Evolutionary conservation across 768 basidiomycete species (phyloP).

Genomic region (Sporobolomyces roseus): DNA sequence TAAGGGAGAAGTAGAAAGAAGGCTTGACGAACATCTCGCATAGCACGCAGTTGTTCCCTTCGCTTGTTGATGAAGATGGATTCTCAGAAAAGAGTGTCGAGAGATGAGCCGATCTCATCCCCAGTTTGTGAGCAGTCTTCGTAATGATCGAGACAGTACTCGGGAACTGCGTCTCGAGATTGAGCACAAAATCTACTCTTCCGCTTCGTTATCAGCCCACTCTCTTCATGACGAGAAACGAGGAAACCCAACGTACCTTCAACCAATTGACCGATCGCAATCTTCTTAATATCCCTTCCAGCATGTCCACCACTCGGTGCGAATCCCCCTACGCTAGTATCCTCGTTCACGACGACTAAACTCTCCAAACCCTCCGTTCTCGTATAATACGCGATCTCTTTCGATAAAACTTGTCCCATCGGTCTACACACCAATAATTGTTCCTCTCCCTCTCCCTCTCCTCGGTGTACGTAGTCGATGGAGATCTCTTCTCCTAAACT

Average conservation of each 20-base stretch:
- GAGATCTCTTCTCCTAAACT: slow-evolving; percentile 35
- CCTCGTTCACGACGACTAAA: slow-evolving; percentile 12
- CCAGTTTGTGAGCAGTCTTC: slow-evolving; percentile 43
- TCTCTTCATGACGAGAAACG: not conserved
- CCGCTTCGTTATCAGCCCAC: not conserved
- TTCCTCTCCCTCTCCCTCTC: not conserved
- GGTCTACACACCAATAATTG: slow-evolving; percentile 24
- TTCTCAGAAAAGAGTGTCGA: not conserved
- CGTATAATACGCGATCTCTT: slow-evolving; percentile 14
- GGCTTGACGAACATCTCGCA: slow-evolving; percentile 24
- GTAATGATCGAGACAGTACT: slow-evolving; percentile 43
- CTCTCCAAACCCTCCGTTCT: slow-evolving; percentile 1
- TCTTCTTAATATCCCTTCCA: slow-evolving; percentile 28
- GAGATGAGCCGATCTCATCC: slow-evolving; percentile 23
- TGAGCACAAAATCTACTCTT: slow-evolving; percentile 27
- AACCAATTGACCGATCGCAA: slow-evolving; percentile 31
- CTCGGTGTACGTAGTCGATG: slow-evolving; percentile 14
- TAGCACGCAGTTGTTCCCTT: not conserved
- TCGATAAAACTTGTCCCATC: slow-evolving; percentile 1
- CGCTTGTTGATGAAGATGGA: not conserved
- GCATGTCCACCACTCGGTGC: not conserved
- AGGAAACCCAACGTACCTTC: slow-evolving; percentile 27
- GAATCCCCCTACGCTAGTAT: not conserved
- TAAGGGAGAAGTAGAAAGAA: not conserved
- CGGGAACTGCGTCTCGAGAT: slow-evolving; percentile 41